These are phyloP conservation scores for Coemansia sp. DNA, from an alignment of 192 early-diverging fungal genomes.

Conservation along the genomic window DNA sequence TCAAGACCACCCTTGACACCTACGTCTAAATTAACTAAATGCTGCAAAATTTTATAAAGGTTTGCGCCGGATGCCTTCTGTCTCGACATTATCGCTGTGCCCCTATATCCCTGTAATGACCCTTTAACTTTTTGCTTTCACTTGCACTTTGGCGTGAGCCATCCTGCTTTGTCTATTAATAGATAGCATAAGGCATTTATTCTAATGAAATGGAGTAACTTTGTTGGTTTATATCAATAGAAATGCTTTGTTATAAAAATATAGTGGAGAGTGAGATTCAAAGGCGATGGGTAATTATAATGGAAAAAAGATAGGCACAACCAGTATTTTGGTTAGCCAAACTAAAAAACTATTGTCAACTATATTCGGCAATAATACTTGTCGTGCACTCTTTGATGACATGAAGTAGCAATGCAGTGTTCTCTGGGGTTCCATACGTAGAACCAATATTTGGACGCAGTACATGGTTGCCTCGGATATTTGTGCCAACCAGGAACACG, in stretches of 20 bases:
- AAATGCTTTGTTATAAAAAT: not conserved
- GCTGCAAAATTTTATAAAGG: not conserved
- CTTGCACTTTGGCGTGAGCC: not conserved
- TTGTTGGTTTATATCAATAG: not conserved
- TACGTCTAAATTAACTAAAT: conserved; percentile 30
- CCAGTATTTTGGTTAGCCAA: too few relatives aligned
- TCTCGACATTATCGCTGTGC: not conserved
- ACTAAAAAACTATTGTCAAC: too few relatives aligned
- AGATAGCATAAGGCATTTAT: not conserved
- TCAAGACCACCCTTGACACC: conserved; percentile 56
- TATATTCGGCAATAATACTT: conserved; percentile 5
- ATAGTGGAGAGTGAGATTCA: not conserved
- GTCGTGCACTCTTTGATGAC: conserved; percentile 15
- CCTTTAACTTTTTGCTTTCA: not conserved
- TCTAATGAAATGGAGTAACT: not conserved
- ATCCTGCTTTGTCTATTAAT: not conserved
- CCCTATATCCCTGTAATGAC: not conserved
- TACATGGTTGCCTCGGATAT: conserved; percentile 31
- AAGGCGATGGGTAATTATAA: too few relatives aligned
- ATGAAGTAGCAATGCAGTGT: conserved; percentile 16
- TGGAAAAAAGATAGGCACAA: too few relatives aligned
- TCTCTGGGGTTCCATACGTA: conserved; percentile 16
- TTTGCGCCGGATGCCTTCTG: not conserved
- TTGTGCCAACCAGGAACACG: conserved; percentile 41
- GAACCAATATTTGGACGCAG: conserved; percentile 41